Evolutionary conservation across 1,284 basidiomycete species (phyloP).

Genomic region (Melampsora larici-populina): DNA sequence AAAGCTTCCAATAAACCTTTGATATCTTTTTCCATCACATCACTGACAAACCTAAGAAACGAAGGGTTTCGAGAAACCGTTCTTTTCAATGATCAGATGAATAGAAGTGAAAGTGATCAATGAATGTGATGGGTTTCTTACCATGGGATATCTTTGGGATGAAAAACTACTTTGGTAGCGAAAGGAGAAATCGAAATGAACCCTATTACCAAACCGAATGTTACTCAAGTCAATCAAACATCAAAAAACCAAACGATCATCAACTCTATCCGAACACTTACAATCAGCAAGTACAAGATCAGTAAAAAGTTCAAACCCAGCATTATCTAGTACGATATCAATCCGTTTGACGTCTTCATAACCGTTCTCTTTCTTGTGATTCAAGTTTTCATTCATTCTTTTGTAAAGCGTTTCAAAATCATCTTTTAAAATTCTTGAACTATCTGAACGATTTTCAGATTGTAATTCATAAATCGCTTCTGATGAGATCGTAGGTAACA

Average conservation of each 20-base stretch:
- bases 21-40: slow-evolving; percentile 52
- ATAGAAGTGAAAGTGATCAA: neutral
- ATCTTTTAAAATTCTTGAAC: slow-evolving; percentile 76
- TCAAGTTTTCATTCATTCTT: slow-evolving; percentile 60
- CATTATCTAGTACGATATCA: slow-evolving; percentile 90
- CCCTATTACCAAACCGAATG: slow-evolving; percentile 25
- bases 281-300: slow-evolving; percentile 95
- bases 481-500: slow-evolving; percentile 72
- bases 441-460: slow-evolving; percentile 68
- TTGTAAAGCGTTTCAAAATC: slow-evolving; percentile 76
- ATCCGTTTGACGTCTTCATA: slow-evolving; percentile 63
- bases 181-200: slow-evolving; percentile 80
- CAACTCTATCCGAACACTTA: slow-evolving; percentile 46
- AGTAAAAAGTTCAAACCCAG: slow-evolving; percentile 92
- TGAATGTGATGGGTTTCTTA: slow-evolving; percentile 66
- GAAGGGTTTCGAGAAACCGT: slow-evolving; percentile 77
- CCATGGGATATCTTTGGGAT: slow-evolving; percentile 86
- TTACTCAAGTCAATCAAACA: neutral
- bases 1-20: slow-evolving; percentile 56
- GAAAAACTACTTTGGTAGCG: slow-evolving; percentile 76
- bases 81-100: neutral
- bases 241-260: too few species aligned
- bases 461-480: slow-evolving; percentile 81
- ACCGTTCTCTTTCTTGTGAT: neutral
- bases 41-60: slow-evolving; percentile 54